Evolutionary conservation across 2,329 filamentous ascomycete genomes (phyloP).

Genomic region (Furcasterigmium sp.): DNA sequence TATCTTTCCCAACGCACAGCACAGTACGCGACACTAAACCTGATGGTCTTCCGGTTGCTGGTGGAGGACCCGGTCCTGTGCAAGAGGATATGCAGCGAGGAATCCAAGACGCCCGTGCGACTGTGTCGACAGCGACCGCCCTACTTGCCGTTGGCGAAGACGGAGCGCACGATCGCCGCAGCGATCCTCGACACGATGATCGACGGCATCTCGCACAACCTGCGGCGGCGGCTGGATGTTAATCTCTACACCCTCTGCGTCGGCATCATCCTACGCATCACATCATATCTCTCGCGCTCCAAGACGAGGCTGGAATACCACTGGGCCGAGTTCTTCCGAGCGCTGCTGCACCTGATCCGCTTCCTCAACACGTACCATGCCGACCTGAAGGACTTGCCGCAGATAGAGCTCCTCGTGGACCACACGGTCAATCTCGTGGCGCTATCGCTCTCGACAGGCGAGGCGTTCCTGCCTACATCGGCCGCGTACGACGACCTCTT

Average conservation of each 20-base stretch:
- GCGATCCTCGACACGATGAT: slow-evolving; percentile 81
- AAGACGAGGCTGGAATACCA: slow-evolving; percentile 82
- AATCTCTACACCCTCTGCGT: slow-evolving; percentile 78
- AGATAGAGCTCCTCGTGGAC: slow-evolving; percentile 70
- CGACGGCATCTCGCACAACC: slow-evolving; percentile 90
- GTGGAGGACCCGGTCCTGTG: slow-evolving; percentile 79
- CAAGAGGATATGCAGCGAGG: slow-evolving; percentile 78
- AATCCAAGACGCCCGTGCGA: slow-evolving; percentile 68
- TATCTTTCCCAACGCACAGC: slow-evolving; percentile 75
- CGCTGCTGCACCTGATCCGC: slow-evolving; percentile 78
- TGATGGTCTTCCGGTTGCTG: slow-evolving; percentile 80
- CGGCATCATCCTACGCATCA: slow-evolving; percentile 73
- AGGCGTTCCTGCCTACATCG: slow-evolving; percentile 83
- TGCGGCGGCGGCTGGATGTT: slow-evolving; percentile 78
- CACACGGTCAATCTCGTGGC: slow-evolving; percentile 78
- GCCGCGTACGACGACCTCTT: slow-evolving; percentile 93
- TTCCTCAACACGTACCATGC: slow-evolving; percentile 84
- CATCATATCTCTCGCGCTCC: slow-evolving; percentile 78
- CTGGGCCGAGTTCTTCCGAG: slow-evolving; percentile 93
- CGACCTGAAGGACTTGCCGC: slow-evolving; percentile 65
- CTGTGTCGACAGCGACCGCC: slow-evolving; percentile 87
- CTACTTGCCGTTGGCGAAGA: slow-evolving; percentile 68
- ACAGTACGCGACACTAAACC: slow-evolving; percentile 77
- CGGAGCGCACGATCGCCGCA: slow-evolving; percentile 68
- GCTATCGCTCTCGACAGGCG: slow-evolving; percentile 77